Base-by-base conservation (phyloP, 208 protist species). In the Leishmania braziliensis region DNA sequence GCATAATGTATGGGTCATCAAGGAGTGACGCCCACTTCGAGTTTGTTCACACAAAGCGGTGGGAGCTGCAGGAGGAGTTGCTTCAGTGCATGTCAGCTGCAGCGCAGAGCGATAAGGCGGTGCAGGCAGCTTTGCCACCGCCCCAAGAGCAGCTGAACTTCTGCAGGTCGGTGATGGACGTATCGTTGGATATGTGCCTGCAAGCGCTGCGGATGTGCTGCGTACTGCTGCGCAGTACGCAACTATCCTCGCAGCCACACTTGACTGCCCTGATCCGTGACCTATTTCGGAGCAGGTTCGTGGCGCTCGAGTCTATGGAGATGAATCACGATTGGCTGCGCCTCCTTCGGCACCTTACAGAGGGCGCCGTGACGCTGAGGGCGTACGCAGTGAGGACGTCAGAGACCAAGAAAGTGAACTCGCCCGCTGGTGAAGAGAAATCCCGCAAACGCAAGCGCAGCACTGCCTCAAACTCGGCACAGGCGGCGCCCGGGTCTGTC, bases 311-410 rank as follows among this genome's bases (percentile, higher is more conserved):
- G 39, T 53, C 82, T 18, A 79, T 91, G 60, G 88, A 93, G 70
- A 88, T 96, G 72, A 93, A 96, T 77, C 86, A 88, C 43, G 92
- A 95, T 39, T 97, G 94, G 94, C 90, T 96, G 72, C 91, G 95
- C 10, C 84, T 96, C 0, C 86, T 97, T 60, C 87, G 91, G 33
- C 87, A 85, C 39, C 69, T 95, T 50, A 90, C 91, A 8, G 92
- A 94, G 75, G 86, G 84, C 33, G 77, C 93, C 3, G 83, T 97
- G 20, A 93, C 91, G 51, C 84, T 95, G 71, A 71, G 84, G 33
- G 84, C 87, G 10, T 93, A 90, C 86, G 39, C 36, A 14, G 53
- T 26, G 33, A 74, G 65, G 56, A 9, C 50, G 4, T 10, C 29
- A 74, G 50, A 78, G 29, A 72, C 65, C 29, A 9, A 4, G 48